Conservation (phyloP, 2,329 filamentous ascomycete genomes). For the Fonsecaea pedrosoi region DNA sequence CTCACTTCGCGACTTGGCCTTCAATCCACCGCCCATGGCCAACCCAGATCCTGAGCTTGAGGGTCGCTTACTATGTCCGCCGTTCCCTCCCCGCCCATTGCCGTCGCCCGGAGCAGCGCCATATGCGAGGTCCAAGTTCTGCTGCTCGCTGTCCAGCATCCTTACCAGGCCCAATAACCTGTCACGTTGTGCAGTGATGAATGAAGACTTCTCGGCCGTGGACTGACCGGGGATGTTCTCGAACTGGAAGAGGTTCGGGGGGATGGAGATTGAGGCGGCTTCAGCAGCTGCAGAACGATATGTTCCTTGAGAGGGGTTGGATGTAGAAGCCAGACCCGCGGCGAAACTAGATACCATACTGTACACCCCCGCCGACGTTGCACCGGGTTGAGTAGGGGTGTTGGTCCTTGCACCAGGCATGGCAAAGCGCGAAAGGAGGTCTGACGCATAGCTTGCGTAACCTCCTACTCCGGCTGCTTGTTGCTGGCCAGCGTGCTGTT, state of each 20-base stretch:
- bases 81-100: slow-evolving; percentile 2
- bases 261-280: slow-evolving; percentile 34
- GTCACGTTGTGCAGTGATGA: slow-evolving; percentile 80
- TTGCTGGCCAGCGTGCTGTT: slow-evolving; percentile 28
- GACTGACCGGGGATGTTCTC: slow-evolving; percentile 66
- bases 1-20: slow-evolving; percentile 77
- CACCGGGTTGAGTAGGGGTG: slow-evolving; percentile 43
- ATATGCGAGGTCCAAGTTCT: slow-evolving; percentile 60
- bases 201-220: slow-evolving; percentile 71
- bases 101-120: slow-evolving; percentile 42
- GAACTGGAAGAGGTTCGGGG: slow-evolving; percentile 73
- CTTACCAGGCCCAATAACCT: slow-evolving; percentile 74
- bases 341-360: slow-evolving; percentile 76
- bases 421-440: slow-evolving; percentile 82
- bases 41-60: slow-evolving; percentile 33
- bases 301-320: background rate
- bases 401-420: slow-evolving; percentile 73
- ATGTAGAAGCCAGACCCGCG: slow-evolving; percentile 54
- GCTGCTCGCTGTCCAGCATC: slow-evolving; percentile 80
- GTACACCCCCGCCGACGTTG: slow-evolving; percentile 71
- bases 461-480: slow-evolving; percentile 45
- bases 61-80: slow-evolving; percentile 30
- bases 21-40: slow-evolving; percentile 25
- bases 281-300: slow-evolving; percentile 29
- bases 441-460: slow-evolving; percentile 71